Conservation (phyloP, 169 alveolate genomes). For the Plasmodium knowlesi region DNA sequence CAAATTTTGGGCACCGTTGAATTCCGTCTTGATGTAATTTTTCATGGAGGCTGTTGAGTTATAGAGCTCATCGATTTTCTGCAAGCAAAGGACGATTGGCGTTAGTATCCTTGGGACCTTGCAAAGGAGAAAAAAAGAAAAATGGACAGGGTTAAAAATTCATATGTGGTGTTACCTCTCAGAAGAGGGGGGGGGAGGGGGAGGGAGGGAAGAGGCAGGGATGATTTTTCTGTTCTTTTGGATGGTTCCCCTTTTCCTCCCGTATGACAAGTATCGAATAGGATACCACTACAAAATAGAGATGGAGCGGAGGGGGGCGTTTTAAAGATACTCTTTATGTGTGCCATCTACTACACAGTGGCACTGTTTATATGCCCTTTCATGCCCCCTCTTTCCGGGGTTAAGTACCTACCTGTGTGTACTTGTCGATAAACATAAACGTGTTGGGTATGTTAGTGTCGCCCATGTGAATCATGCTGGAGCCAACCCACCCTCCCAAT, state of each 20-base stretch:
- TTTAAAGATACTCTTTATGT: neutral
- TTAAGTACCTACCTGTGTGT: constrained; percentile 82
- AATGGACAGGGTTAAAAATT: neutral
- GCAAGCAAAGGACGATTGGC: constrained; percentile 91
- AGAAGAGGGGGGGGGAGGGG: neutral
- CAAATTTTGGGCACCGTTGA: constrained; percentile 87
- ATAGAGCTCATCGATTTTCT: constrained; percentile 88
- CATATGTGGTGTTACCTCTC: neutral
- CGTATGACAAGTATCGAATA: neutral
- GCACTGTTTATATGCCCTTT: neutral
- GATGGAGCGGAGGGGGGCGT: neutral
- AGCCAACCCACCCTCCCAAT: constrained; percentile 93
- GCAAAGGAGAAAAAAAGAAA: neutral
- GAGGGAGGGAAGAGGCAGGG: neutral
- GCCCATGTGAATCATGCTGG: constrained; percentile 93
- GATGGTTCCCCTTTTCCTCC: neutral
- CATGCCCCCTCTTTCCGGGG: neutral
- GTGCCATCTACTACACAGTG: neutral
- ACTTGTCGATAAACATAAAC: constrained; percentile 93
- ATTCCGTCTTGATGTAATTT: constrained; percentile 86
- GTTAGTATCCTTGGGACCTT: constrained; percentile 93
- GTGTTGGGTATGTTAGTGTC: constrained; percentile 95
- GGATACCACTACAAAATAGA: neutral
- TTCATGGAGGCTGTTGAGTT: constrained; percentile 84
- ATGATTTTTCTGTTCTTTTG: neutral